Conservation (phyloP, 805 yeast species). For the Lachancea nothofagi region DNA sequence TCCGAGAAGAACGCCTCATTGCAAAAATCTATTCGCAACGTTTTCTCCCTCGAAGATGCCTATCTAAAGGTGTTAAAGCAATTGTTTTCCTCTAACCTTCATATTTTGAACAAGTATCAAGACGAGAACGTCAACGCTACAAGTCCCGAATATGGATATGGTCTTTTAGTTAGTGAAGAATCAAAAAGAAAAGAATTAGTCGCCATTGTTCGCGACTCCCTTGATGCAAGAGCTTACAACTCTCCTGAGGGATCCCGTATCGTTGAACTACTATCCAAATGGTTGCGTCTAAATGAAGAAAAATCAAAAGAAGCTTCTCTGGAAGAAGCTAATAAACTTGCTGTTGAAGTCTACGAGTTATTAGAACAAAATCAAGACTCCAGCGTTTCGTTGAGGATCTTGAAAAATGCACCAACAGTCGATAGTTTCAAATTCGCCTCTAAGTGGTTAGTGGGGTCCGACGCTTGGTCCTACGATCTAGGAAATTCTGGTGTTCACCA, state of each 20-base stretch:
- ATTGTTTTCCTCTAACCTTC: slow-evolving; percentile 48
- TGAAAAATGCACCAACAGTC: slow-evolving; percentile 35
- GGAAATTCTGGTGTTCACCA: slow-evolving; percentile 91
- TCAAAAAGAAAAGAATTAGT: slow-evolving; percentile 46
- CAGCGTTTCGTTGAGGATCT: slow-evolving; percentile 40
- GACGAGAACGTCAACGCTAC: slow-evolving; percentile 42
- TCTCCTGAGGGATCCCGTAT: slow-evolving; percentile 43
- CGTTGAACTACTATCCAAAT: slow-evolving; percentile 55
- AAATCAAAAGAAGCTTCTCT: slow-evolving; percentile 26
- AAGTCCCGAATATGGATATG: slow-evolving; percentile 85
- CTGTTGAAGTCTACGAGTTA: slow-evolving; percentile 33
- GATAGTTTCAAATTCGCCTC: slow-evolving; percentile 45
- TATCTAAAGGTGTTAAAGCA: slow-evolving; percentile 72
- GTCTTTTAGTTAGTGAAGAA: slow-evolving; percentile 57
- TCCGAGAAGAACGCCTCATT: slow-evolving; percentile 8
- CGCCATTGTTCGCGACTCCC: slow-evolving; percentile 40
- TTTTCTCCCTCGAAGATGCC: slow-evolving; percentile 59
- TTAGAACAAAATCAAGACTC: slow-evolving; percentile 38
- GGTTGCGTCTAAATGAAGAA: slow-evolving; percentile 54
- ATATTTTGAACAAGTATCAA: slow-evolving; percentile 55
- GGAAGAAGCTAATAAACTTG: slow-evolving; percentile 30
- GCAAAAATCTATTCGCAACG: slow-evolving; percentile 36
- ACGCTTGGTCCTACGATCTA: slow-evolving; percentile 90
- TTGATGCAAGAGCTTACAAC: slow-evolving; percentile 39
- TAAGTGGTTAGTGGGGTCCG: slow-evolving; percentile 88